Percentiles rank a stretch among this genome's conserved stretches.
Evolutionary conservation across 192 early-diverging fungal species (phyloP).

Genomic region (Podochytrium sp.): DNA sequence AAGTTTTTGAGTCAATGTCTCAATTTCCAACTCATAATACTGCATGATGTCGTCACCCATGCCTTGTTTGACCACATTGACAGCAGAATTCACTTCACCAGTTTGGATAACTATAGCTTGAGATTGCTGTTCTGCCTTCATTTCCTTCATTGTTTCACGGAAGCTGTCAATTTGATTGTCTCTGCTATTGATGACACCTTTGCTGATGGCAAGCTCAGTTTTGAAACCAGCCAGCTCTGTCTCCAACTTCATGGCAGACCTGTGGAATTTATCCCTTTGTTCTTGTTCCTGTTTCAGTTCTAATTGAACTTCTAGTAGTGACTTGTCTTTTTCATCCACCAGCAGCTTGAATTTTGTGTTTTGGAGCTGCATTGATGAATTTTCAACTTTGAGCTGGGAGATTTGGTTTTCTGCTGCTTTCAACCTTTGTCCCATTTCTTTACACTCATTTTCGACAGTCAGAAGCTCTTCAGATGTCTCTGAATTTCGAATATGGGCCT

Average conservation of each 20-base stretch:
- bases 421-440: background rate
- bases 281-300: background rate
- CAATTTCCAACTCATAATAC: constrained; percentile 19
- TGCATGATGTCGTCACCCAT: background rate
- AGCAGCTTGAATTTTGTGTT: background rate
- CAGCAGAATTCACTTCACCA: background rate
- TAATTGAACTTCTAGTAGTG: background rate
- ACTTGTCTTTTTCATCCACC: background rate
- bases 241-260: background rate
- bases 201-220: constrained; percentile 16
- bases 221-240: constrained; percentile 17
- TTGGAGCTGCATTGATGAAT: background rate
- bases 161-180: constrained; percentile 18
- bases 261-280: background rate
- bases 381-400: background rate
- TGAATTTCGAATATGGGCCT: background rate
- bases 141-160: constrained; percentile 2
- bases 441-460: background rate
- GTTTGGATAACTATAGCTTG: background rate
- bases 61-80: background rate
- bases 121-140: background rate
- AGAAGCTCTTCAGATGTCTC: constrained; percentile 7
- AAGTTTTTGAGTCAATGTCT: background rate
- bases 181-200: constrained; percentile 5
- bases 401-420: background rate